phyloP scores from a whole-genome alignment of 148 eudicot genomes.

The Pharnaceum exiguum region DNA sequence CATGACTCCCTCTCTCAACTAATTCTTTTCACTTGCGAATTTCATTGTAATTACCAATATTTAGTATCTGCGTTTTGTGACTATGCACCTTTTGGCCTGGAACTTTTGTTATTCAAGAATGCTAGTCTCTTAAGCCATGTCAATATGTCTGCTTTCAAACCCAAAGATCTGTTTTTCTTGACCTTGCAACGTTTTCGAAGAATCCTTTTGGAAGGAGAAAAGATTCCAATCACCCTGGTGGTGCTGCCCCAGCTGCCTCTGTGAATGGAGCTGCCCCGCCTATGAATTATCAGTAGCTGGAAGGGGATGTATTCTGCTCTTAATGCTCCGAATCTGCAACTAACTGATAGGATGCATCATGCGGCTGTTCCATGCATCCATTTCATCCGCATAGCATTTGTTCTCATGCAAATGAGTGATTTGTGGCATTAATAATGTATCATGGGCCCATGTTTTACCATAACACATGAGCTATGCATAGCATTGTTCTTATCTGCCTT shows the following conservation, averaged over 20 bases:
- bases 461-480: slow-evolving; percentile 41
- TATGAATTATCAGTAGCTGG: slow-evolving; percentile 69
- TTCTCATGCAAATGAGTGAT: slow-evolving; percentile 45
- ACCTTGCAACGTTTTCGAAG: slow-evolving; percentile 76
- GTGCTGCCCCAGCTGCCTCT: slow-evolving; percentile 13
- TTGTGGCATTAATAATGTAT: slow-evolving; percentile 44
- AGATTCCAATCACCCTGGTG: slow-evolving; percentile 48
- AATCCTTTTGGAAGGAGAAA: slow-evolving; percentile 94
- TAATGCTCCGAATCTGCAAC: slow-evolving; percentile 51
- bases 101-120: no score
- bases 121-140: no score
- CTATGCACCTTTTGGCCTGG: no score
- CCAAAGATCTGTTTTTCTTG: slow-evolving; percentile 28
- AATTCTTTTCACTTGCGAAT: no score
- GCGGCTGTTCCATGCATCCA: slow-evolving; percentile 87
- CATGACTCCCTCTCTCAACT: no score
- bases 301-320: slow-evolving; percentile 90
- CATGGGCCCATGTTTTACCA: slow-evolving; percentile 32
- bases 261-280: slow-evolving; percentile 62
- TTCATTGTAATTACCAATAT: no score
- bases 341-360: slow-evolving; percentile 90
- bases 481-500: slow-evolving; percentile 27
- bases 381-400: slow-evolving; percentile 66
- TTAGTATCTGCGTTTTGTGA: no score
- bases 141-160: not conserved